Percentiles rank a stretch among this genome's conserved stretches.
These are phyloP conservation scores for Turnera subulata DNA, from an alignment of 345 rosid genomes.

Conservation along the genomic window DNA sequence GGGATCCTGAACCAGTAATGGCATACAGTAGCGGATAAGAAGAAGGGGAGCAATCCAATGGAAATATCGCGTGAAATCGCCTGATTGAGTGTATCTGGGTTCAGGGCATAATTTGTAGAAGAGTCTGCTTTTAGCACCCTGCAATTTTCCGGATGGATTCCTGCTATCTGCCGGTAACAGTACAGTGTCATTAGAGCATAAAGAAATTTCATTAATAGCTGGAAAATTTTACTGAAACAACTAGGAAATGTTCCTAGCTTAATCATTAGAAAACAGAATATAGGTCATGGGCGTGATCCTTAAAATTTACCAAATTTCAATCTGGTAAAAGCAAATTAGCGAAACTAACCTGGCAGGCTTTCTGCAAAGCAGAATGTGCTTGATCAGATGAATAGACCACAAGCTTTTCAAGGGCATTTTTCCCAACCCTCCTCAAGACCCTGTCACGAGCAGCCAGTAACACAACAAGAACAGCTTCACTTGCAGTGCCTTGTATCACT, in stretches of 20 bases:
- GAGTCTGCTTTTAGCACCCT: conserved; percentile 60
- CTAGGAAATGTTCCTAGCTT: too few species aligned
- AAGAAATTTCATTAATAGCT: not conserved
- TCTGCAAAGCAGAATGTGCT: conserved; percentile 76
- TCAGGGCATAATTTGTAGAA: conserved; percentile 62
- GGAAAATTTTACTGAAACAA: too few species aligned
- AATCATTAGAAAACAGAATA: too few species aligned
- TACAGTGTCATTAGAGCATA: not conserved
- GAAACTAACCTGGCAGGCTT: conserved; percentile 75
- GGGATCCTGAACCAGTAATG: not conserved
- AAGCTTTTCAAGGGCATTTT: conserved; percentile 59
- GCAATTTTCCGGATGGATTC: conserved; percentile 68
- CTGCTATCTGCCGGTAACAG: conserved; percentile 56
- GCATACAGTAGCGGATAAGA: conserved; percentile 78
- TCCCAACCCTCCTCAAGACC: conserved; percentile 48
- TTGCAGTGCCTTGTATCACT: conserved; percentile 87
- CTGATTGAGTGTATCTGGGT: conserved; percentile 49
- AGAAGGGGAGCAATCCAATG: conserved; percentile 72
- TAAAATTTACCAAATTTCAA: too few species aligned
- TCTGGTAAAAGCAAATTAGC: not conserved
- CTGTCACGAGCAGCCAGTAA: conserved; percentile 76
- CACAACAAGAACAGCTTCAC: conserved; percentile 88
- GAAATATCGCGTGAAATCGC: conserved; percentile 64
- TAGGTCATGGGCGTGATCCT: too few species aligned
- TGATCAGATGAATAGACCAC: conserved; percentile 86